Percentiles rank a stretch among this genome's conserved stretches.
Evolutionary conservation across 768 basidiomycete species (phyloP).

Genomic region (Serendipita sp.): DNA sequence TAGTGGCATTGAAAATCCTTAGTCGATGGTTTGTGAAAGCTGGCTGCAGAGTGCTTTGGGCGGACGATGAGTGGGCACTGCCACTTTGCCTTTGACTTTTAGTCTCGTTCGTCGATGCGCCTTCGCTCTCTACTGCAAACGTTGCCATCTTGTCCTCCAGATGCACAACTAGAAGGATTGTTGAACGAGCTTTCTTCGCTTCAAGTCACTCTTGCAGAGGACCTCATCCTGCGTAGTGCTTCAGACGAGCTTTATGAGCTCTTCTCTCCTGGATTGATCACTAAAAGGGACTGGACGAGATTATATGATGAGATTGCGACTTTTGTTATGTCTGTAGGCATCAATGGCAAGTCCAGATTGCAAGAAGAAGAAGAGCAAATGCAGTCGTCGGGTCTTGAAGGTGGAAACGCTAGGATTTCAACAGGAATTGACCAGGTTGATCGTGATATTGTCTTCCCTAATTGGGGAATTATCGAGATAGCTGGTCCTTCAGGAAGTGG

Average conservation of each 20-base stretch:
- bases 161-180: not conserved
- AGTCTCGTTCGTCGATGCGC: not conserved
- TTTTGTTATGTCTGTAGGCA: not conserved
- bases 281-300: not conserved
- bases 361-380: not conserved
- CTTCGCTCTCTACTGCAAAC: not conserved
- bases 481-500: slow-evolving; percentile 51
- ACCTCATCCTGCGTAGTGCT: not conserved
- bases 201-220: not conserved
- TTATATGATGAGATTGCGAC: not conserved
- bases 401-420: not conserved
- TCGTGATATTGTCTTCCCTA: not conserved
- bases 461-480: slow-evolving; percentile 43
- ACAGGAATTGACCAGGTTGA: not conserved
- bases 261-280: not conserved
- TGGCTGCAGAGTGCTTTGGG: too few relatives aligned
- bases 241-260: not conserved
- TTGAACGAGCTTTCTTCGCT: not conserved
- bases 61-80: not conserved
- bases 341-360: not conserved
- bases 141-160: not conserved
- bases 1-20: too few relatives aligned
- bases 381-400: not conserved
- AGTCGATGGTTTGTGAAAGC: too few relatives aligned
- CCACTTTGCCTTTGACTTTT: not conserved